Base-by-base conservation (phyloP, 768 basidiomycete species). In the Plicaturopsis crispa region DNA sequence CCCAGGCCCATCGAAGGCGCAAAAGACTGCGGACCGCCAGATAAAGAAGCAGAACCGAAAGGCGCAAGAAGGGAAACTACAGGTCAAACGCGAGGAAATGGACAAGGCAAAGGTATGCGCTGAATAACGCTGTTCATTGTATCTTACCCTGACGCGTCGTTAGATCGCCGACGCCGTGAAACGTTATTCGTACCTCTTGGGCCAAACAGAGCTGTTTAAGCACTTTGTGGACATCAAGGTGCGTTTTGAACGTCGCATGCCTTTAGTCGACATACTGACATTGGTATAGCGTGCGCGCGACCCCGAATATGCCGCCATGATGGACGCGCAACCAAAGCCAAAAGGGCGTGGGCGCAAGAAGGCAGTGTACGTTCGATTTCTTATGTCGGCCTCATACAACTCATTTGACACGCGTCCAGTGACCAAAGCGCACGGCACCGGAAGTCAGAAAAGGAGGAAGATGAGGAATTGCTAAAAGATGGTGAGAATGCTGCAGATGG, bases 161-260 rank as follows among this genome's bases (percentile, higher is more conserved):
- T 47, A 97, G 90, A 73, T 92, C 28, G 66, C 88, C 14, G 93
- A 97, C 53, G 89, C 92, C 7, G 87, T 97, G 44, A 98, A 98
- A 58, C 83, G 92, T 13, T 98, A 97, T 55, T 88, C 87, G 2
- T 98, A 97, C 60, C 76, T 98, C n/a, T 73, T 99, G 2, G 96
- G 96, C 6, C 93, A 99, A 58, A 98, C 94, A 0, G 96, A 98
- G 48, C 70, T 98, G 14, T 99, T 99, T 70, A 90, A 91, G 50
- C 94, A 98, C 59, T 98, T 98, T 55, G 88, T 97, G 5, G 91
- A 97, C 56, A 83, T 97, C 61, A 96, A 96, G 75, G 90, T 86
- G 16, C 19, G 67, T 45, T 31, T 4, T 36, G 28, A 22, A 7
- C 35, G 24, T 28, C 0, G 12, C n/a, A 13, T 12, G 13, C 14